Base-by-base conservation (phyloP, 2,329 filamentous ascomycete species). In the Didymella segeticola region DNA sequence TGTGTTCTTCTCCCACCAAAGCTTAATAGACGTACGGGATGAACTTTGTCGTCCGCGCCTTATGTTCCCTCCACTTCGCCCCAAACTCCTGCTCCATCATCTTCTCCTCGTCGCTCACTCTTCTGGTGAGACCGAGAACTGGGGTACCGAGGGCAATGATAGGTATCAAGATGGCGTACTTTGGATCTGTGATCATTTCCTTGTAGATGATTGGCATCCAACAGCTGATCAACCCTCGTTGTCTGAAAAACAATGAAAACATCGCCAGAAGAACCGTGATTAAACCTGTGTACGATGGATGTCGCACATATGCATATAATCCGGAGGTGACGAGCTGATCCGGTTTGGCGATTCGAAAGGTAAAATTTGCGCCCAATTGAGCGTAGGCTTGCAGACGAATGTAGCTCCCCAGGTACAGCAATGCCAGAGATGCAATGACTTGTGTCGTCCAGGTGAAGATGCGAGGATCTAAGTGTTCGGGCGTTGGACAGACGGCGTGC, bases 231-330 rank as follows among this genome's bases (percentile, higher is more conserved):
- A 62, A 19, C 2, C 56, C 59, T 26, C 51, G 33, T 17, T 52
- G 53, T 10, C 51, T 47, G 1, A 56, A 20, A 15, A 62, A 46
- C 0, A 62, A 34, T 5, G 45, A 46, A 14, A 54, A 47, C 23
- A 26, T 41, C 1, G 57, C 64, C 1, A 71, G 12, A 1, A 75
- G 45, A 0, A 83, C 57, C 3, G 78, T 25, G 0, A 74, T 9
- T 2, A 78, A 37, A 0, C 79, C 82, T 0, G 77, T 78, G 53
- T 84, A 85, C 48, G 80, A 81, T 2, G 82, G 81, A 60, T 84
- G 81, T 60, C 83, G 81, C 2, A 83, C 66, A 55, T 78, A 80
- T 15, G 58, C 56, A 55, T 84, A 84, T 1, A 84, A 67, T 0
- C 82, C 82, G 1, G 61, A 68, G 0, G 80, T 84, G 11, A 76